Conservation (phyloP, 2,329 filamentous ascomycete genomes). For the Xylaria sp. region DNA sequence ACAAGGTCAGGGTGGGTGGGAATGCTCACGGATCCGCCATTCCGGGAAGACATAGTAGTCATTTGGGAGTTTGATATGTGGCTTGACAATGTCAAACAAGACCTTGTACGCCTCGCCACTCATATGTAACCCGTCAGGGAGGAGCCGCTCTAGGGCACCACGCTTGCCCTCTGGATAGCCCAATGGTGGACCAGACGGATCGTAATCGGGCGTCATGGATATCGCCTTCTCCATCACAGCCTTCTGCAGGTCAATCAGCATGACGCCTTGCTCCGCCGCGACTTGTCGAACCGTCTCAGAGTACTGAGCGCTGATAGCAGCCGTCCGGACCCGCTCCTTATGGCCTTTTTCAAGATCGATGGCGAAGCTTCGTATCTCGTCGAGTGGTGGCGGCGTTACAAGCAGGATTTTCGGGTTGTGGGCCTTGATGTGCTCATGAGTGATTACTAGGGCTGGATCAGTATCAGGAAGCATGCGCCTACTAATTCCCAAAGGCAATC, state of each 20-base stretch:
- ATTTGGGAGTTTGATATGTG: conserved; percentile 52
- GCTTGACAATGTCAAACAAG: conserved; percentile 49
- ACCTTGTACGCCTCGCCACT: conserved; percentile 58
- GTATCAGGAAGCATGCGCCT: conserved; percentile 53
- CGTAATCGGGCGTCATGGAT: conserved; percentile 61
- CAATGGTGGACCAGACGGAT: conserved; percentile 52
- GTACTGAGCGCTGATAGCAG: conserved; percentile 59
- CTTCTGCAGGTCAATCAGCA: conserved; percentile 80
- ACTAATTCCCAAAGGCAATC: neutral
- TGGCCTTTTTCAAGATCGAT: conserved; percentile 56
- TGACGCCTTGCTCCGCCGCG: conserved; percentile 70
- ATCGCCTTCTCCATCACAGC: conserved; percentile 75
- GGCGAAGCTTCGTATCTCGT: conserved; percentile 69
- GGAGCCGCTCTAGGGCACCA: conserved; percentile 56
- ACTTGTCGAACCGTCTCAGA: conserved; percentile 66
- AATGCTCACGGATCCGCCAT: conserved; percentile 46
- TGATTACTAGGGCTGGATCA: conserved; percentile 68
- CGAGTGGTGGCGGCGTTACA: conserved; percentile 81
- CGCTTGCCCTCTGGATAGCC: conserved; percentile 56
- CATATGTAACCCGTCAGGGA: conserved; percentile 66
- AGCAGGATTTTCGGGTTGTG: conserved; percentile 78
- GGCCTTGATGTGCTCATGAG: conserved; percentile 69
- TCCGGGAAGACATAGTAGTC: conserved; percentile 53
- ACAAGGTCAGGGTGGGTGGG: neutral
- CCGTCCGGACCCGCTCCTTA: conserved; percentile 49